A percentile compares a stretch with the other conserved stretches of the same genome.
phyloP scores from a whole-genome alignment of 495 filamentous ascomycete species.

The Podospora didyma region DNA sequence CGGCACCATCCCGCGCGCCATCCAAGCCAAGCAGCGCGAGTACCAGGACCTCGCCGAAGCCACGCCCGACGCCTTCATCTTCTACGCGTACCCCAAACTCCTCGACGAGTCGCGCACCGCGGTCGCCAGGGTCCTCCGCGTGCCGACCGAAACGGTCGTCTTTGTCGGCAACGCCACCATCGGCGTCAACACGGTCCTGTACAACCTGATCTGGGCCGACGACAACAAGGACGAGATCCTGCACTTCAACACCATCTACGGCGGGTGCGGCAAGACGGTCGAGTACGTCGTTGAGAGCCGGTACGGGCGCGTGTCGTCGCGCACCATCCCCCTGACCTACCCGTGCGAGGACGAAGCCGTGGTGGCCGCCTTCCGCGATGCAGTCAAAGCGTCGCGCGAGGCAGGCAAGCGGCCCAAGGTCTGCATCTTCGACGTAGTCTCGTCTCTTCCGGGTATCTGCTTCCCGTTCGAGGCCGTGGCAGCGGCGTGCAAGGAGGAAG shows the following conservation, averaged over 20 bases:
- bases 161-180: conserved; percentile 80
- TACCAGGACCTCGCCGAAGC: conserved; percentile 61
- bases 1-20: conserved; percentile 62
- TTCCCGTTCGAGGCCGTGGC: conserved; percentile 73
- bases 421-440: conserved; percentile 77
- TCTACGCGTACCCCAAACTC: conserved; percentile 52
- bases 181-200: conserved; percentile 74
- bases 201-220: conserved; percentile 55
- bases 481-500: conserved; percentile 57
- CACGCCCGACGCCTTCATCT: conserved; percentile 68
- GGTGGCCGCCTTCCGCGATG: conserved; percentile 46
- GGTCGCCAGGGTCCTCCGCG: conserved; percentile 60
- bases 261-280: conserved; percentile 65
- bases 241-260: conserved; percentile 73
- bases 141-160: conserved; percentile 59
- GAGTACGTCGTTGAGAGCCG: conserved; percentile 62
- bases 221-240: conserved; percentile 58
- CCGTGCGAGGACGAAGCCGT: conserved; percentile 60
- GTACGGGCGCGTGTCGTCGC: conserved; percentile 22
- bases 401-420: conserved; percentile 49
- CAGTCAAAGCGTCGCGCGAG: conserved; percentile 35
- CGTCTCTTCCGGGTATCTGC: conserved; percentile 67
- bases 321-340: conserved; percentile 43
- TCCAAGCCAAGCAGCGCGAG: conserved; percentile 53
- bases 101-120: conserved; percentile 62